phyloP scores from a whole-genome alignment of 148 eudicot species.

The Bassia scoparia region DNA sequence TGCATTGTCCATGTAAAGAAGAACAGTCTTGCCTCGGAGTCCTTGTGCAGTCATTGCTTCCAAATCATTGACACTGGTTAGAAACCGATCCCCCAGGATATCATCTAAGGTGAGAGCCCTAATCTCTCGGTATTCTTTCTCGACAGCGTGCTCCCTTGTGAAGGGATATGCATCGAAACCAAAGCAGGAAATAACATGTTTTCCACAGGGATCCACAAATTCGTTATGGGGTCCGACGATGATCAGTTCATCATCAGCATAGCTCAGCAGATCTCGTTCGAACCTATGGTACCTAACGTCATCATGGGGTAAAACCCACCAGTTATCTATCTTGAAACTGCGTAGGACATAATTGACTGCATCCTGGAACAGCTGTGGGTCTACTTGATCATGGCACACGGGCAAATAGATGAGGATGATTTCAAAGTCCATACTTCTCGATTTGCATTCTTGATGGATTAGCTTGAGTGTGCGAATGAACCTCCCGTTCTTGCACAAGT shows the following conservation, averaged over 20 bases:
- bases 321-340: not conserved
- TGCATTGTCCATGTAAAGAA: not conserved
- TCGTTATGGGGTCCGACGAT: conserved; percentile 5
- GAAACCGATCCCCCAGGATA: not conserved
- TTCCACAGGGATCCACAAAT: conserved; percentile 8
- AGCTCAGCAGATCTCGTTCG: not conserved
- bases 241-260: not conserved
- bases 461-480: not conserved
- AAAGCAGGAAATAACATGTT: not conserved
- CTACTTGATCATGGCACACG: not conserved
- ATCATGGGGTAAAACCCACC: conserved; percentile 11
- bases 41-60: not conserved
- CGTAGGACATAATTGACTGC: not conserved
- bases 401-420: conserved; percentile 1
- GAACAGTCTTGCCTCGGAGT: conserved; percentile 3
- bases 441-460: not conserved
- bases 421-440: not conserved
- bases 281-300: not conserved
- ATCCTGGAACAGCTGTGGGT: not conserved
- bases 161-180: conserved; percentile 13
- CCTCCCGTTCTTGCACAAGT: conserved; percentile 5
- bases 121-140: not conserved
- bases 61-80: not conserved
- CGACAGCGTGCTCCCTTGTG: not conserved
- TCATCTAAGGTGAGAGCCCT: conserved; percentile 1